Conservation (phyloP, 768 basidiomycete genomes). For the Coprinopsis sp. region DNA sequence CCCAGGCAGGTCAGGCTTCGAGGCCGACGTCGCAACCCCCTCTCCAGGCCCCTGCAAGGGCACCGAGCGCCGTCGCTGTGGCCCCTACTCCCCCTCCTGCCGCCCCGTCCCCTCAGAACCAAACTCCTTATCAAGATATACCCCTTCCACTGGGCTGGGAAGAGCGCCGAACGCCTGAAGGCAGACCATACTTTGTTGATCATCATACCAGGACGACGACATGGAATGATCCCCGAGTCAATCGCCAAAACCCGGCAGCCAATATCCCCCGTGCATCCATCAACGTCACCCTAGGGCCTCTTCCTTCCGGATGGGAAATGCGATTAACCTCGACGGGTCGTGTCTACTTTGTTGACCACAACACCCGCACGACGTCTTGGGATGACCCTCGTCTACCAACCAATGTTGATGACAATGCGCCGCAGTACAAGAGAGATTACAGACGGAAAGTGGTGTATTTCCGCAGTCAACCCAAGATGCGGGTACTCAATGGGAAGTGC, state of each 20-base stretch:
- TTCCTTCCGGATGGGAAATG: slow-evolving; percentile 96
- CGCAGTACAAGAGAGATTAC: slow-evolving; percentile 96
- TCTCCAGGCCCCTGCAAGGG: slow-evolving; percentile 21
- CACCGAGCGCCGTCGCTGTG: slow-evolving; percentile 20
- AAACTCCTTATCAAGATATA: slow-evolving; percentile 44
- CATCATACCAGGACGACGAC: slow-evolving; percentile 87
- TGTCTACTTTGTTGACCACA: slow-evolving; percentile 93
- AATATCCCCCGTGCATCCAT: slow-evolving; percentile 40
- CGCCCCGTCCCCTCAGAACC: slow-evolving; percentile 27
- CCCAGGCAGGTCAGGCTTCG: slow-evolving; percentile 17
- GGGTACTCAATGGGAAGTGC: slow-evolving; percentile 73
- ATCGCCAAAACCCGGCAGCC: slow-evolving; percentile 37
- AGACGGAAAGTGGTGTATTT: slow-evolving; percentile 90
- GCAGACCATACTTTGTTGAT: slow-evolving; percentile 60
- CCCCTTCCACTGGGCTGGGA: slow-evolving; percentile 91
- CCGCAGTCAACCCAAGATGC: slow-evolving; percentile 84
- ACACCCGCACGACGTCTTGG: slow-evolving; percentile 85
- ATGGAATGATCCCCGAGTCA: slow-evolving; percentile 77
- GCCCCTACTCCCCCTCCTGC: slow-evolving; percentile 20
- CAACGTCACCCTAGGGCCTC: slow-evolving; percentile 65
- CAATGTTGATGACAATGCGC: slow-evolving; percentile 79
- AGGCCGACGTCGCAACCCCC: slow-evolving; percentile 24
- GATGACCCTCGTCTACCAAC: slow-evolving; percentile 87
- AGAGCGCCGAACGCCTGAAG: slow-evolving; percentile 86
- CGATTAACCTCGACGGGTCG: slow-evolving; percentile 77